A percentile compares a stretch with the other conserved stretches of the same genome.
phyloP scores from a whole-genome alignment of 106 monocot species.

The Vanilla planifolia region DNA sequence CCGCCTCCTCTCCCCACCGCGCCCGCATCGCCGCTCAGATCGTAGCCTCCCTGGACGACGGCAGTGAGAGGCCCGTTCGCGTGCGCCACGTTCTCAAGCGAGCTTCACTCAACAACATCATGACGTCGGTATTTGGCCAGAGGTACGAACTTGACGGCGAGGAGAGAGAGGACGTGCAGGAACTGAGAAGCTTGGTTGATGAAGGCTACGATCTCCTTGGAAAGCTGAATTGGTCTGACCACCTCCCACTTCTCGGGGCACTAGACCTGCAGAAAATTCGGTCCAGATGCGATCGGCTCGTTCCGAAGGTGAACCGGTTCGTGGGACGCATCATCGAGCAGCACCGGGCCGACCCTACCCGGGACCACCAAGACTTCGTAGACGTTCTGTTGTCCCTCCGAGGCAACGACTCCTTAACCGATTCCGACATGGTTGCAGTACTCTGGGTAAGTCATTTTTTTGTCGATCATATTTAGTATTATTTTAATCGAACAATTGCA shows the following conservation, averaged over 20 bases:
- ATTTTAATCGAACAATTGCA: conserved; percentile 4
- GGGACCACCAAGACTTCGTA: conserved; percentile 27
- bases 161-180: conserved; percentile 20
- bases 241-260: conserved; percentile 27
- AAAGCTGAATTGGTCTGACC: conserved; percentile 53
- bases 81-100: conserved; percentile 33
- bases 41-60: conserved; percentile 18
- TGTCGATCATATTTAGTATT: not conserved
- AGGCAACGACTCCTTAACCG: conserved; percentile 32
- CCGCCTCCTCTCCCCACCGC: conserved; percentile 18
- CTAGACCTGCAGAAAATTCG: conserved; percentile 51
- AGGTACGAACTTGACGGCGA: not conserved
- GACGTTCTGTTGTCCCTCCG: conserved; percentile 53
- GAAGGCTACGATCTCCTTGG: conserved; percentile 69
- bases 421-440: conserved; percentile 54
- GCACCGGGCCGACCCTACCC: conserved; percentile 7
- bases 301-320: conserved; percentile 48
- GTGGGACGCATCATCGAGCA: conserved; percentile 47
- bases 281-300: conserved; percentile 29
- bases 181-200: conserved; percentile 51
- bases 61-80: conserved; percentile 35
- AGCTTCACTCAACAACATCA: conserved; percentile 43
- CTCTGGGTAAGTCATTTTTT: conserved; percentile 54
- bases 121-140: conserved; percentile 54
- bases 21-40: conserved; percentile 18